Percentiles rank a stretch among this genome's conserved stretches.
These are phyloP conservation scores for Croton setiger DNA, from an alignment of 441 rosid genomes.

Conservation along the genomic window DNA sequence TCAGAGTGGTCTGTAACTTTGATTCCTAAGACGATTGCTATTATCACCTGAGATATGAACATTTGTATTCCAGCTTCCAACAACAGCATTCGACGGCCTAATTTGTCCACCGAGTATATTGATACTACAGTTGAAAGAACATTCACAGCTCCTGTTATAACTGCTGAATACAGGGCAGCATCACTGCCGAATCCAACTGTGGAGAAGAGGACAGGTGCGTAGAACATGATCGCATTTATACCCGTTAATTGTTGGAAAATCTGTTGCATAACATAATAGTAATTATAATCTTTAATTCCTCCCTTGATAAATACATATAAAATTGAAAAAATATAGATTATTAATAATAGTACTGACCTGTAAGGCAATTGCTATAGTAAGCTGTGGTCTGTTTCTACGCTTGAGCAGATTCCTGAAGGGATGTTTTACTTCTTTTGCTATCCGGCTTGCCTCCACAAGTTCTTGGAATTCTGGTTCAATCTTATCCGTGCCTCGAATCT, in stretches of 20 bases:
- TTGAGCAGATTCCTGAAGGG: constrained; percentile 78
- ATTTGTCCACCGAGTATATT: constrained; percentile 75
- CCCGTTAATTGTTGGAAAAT: constrained; percentile 91
- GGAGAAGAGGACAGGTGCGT: constrained; percentile 77
- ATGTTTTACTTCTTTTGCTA: constrained; percentile 78
- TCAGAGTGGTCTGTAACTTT: constrained; percentile 63
- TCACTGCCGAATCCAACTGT: constrained; percentile 72
- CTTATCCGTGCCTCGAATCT: constrained; percentile 71
- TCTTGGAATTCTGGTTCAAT: constrained; percentile 80
- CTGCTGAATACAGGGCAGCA: constrained; percentile 86
- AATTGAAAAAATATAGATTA: not conserved
- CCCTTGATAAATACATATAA: not conserved
- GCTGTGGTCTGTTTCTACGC: constrained; percentile 76
- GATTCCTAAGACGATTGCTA: constrained; percentile 67
- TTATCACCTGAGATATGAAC: constrained; percentile 67
- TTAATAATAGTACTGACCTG: constrained; percentile 45
- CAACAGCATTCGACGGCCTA: constrained; percentile 70
- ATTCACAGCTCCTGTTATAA: constrained; percentile 85
- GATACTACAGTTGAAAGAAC: constrained; percentile 78
- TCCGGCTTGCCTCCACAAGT: constrained; percentile 83
- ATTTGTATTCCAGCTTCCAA: constrained; percentile 87
- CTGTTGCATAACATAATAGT: constrained; percentile 31
- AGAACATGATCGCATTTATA: constrained; percentile 96
- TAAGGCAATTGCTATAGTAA: constrained; percentile 72
- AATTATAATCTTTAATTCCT: not conserved